phyloP scores from a whole-genome alignment of 2,329 filamentous ascomycete species.

The Colletotrichum camelliae region DNA sequence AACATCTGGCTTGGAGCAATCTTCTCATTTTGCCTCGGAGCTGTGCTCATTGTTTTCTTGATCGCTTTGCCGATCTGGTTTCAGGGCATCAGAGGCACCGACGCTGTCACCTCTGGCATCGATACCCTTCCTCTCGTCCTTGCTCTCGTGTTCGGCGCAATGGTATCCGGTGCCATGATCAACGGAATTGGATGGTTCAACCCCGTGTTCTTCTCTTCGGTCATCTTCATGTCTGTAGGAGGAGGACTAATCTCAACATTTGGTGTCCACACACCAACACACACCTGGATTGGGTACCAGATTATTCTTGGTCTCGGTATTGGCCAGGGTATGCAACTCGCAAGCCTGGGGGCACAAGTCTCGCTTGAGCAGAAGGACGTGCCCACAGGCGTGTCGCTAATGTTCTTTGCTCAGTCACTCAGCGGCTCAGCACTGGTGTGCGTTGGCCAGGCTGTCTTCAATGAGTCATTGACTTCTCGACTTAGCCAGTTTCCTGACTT shows the following conservation, averaged over 20 bases:
- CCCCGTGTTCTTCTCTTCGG: constrained; percentile 43
- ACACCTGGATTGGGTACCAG: constrained; percentile 51
- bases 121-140: constrained; percentile 44
- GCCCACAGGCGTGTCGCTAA: constrained; percentile 47
- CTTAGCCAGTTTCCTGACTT: constrained; percentile 39
- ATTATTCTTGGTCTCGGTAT: constrained; percentile 44
- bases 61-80: constrained; percentile 49
- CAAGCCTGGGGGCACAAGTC: constrained; percentile 49
- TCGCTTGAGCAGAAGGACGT: constrained; percentile 47
- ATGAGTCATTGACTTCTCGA: constrained; percentile 46
- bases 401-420: constrained; percentile 49
- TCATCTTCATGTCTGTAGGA: constrained; percentile 39
- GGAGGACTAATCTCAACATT: constrained; percentile 49
- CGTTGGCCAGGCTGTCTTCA: constrained; percentile 56
- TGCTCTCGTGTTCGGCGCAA: constrained; percentile 36
- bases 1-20: constrained; percentile 44
- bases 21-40: constrained; percentile 34
- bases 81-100: constrained; percentile 51
- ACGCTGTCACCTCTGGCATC: constrained; percentile 42
- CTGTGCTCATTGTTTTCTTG: constrained; percentile 31
- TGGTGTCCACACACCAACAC: constrained; percentile 32
- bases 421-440: constrained; percentile 54
- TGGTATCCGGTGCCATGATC: constrained; percentile 37
- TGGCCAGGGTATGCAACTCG: constrained; percentile 47
- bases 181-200: constrained; percentile 48